Percentiles rank a stretch among this genome's conserved stretches.
Conservation (phyloP, 805 yeast genomes). For the Saccharomycopsis sp. region DNA sequence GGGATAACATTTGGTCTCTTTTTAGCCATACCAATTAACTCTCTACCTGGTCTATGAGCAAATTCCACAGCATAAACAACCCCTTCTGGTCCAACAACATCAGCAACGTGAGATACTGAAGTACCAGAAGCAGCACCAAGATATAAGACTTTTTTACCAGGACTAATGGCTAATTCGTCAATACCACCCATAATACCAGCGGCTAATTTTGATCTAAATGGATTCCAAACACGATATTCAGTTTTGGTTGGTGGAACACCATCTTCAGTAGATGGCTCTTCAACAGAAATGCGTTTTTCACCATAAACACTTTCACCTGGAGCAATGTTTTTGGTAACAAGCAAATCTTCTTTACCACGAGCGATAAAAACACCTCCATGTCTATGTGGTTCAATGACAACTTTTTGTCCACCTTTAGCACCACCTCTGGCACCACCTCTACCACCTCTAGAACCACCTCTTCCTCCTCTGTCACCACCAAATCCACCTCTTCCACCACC, state of each 20-base stretch:
- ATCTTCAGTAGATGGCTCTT: slow-evolving; percentile 85
- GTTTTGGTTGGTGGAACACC: slow-evolving; percentile 85
- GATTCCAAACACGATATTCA: slow-evolving; percentile 99
- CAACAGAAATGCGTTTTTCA: slow-evolving; percentile 90
- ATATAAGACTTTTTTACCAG: slow-evolving; percentile 95
- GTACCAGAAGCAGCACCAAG: slow-evolving; percentile 99
- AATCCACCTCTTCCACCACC: slow-evolving; percentile 46
- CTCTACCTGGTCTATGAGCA: slow-evolving; percentile 99
- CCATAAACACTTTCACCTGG: slow-evolving; percentile 99
- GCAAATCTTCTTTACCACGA: slow-evolving; percentile 97
- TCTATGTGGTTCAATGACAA: slow-evolving; percentile 96
- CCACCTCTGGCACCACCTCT: slow-evolving; percentile 74
- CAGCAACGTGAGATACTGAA: slow-evolving; percentile 96
- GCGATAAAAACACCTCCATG: slow-evolving; percentile 99
- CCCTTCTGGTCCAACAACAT: slow-evolving; percentile 98
- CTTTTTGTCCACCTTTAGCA: slow-evolving; percentile 89
- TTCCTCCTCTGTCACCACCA: slow-evolving; percentile 44
- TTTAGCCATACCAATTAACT: slow-evolving; percentile 98
- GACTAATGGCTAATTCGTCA: slow-evolving; percentile 93
- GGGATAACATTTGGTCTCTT: slow-evolving; percentile 99
- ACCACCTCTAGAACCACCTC: slow-evolving; percentile 47
- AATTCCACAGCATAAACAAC: slow-evolving; percentile 98
- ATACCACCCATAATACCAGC: slow-evolving; percentile 99
- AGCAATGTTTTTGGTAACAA: slow-evolving; percentile 92
- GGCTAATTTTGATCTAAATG: slow-evolving; percentile 98